These are phyloP conservation scores for Colletotrichum cordylinicola DNA, from an alignment of 2,329 filamentous ascomycete species.

Conservation along the genomic window DNA sequence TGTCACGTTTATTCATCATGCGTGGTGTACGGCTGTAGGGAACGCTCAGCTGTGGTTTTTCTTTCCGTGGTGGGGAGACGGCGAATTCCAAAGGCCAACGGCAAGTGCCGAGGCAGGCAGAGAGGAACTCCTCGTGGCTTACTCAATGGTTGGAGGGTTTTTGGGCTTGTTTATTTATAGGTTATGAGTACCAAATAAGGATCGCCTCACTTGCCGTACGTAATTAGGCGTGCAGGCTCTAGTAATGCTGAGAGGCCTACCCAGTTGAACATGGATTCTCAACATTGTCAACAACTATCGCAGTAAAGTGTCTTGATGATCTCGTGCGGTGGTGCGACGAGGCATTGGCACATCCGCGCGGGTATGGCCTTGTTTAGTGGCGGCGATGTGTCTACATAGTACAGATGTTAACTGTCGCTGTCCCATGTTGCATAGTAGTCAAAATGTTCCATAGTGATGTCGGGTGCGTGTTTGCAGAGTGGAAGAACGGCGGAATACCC, in stretches of 20 bases:
- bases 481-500: background rate
- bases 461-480: background rate
- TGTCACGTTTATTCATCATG: constrained; percentile 27
- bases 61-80: background rate
- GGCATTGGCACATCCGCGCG: background rate
- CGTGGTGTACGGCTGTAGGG: background rate
- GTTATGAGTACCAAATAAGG: background rate
- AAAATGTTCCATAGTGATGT: background rate
- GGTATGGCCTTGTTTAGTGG: background rate
- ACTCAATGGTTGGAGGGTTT: background rate
- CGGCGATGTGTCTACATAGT: background rate
- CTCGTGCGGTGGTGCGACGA: background rate
- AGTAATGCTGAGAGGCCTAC: background rate
- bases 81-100: background rate
- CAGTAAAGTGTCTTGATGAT: background rate
- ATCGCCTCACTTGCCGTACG: background rate
- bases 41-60: background rate
- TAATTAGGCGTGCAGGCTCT: background rate
- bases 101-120: background rate
- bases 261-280: background rate
- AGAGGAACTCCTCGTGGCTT: background rate
- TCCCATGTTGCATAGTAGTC: background rate
- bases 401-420: background rate
- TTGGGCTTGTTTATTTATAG: background rate
- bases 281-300: background rate